Percentiles rank a stretch among this genome's conserved stretches.
phyloP scores from a whole-genome alignment of 2,329 filamentous ascomycete genomes.

The Fusarium metavorans region DNA sequence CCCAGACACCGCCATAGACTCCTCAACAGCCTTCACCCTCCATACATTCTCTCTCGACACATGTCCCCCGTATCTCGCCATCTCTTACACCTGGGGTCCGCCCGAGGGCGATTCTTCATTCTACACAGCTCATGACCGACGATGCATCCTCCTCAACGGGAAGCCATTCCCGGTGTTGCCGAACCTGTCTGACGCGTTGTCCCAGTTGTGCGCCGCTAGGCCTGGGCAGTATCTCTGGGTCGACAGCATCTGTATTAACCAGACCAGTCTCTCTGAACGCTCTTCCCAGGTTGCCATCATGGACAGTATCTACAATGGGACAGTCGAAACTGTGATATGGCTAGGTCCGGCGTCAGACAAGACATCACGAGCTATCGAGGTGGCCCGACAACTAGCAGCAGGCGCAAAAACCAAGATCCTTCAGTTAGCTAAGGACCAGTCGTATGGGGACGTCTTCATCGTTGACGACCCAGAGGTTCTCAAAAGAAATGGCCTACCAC shows the following conservation, averaged over 20 bases:
- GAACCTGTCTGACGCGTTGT: conserved; percentile 30
- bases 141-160: conserved; percentile 22
- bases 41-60: conserved; percentile 28
- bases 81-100: conserved; percentile 45
- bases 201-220: conserved; percentile 15
- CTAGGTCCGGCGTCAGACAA: conserved; percentile 27
- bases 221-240: conserved; percentile 38
- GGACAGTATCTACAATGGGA: conserved; percentile 34
- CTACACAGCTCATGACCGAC: conserved; percentile 1
- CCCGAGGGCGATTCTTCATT: background rate
- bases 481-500: conserved; percentile 30
- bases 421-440: conserved; percentile 20
- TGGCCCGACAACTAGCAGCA: conserved; percentile 10
- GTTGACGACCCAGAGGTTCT: conserved; percentile 28
- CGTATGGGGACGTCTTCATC: conserved; percentile 31
- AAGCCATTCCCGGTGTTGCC: conserved; percentile 26
- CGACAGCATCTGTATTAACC: conserved; percentile 44
- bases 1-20: conserved; percentile 7
- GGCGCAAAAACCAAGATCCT: conserved; percentile 31
- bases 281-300: conserved; percentile 39
- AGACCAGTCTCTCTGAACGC: conserved; percentile 29
- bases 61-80: conserved; percentile 35
- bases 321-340: conserved; percentile 39
- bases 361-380: conserved; percentile 19
- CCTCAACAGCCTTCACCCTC: conserved; percentile 18